Percentiles rank a stretch among this genome's conserved stretches.
Conservation (phyloP, 495 filamentous ascomycete genomes). For the Chaetomium tenue region DNA sequence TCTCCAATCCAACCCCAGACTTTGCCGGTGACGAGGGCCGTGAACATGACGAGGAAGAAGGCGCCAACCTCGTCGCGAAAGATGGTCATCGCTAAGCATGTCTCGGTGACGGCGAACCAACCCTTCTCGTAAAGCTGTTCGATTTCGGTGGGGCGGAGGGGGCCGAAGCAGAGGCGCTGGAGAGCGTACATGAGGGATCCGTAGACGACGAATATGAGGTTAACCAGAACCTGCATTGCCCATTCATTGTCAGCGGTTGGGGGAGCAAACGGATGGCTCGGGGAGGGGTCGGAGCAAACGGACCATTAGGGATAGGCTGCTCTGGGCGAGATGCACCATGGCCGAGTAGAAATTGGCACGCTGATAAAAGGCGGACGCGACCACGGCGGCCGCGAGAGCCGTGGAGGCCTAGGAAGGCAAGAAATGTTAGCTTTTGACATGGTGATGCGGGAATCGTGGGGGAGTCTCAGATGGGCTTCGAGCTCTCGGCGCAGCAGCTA, state of each 20-base stretch:
- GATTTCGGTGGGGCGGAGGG: slow-evolving; percentile 86
- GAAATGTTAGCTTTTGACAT: slow-evolving; percentile 20
- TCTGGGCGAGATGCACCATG: slow-evolving; percentile 92
- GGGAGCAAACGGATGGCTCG: background rate
- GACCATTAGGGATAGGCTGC: slow-evolving; percentile 91
- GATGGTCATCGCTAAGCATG: slow-evolving; percentile 97
- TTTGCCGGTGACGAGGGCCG: slow-evolving; percentile 84
- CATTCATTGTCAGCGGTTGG: slow-evolving; percentile 14
- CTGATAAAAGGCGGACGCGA: slow-evolving; percentile 89
- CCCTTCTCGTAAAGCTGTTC: slow-evolving; percentile 96
- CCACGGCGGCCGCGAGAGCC: slow-evolving; percentile 30
- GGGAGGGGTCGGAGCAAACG: slow-evolving; percentile 14
- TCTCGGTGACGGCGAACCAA: slow-evolving; percentile 97
- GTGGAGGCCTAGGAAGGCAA: slow-evolving; percentile 25
- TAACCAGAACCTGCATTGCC: slow-evolving; percentile 71
- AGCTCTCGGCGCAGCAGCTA: slow-evolving; percentile 3
- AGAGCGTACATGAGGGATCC: slow-evolving; percentile 77
- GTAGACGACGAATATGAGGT: slow-evolving; percentile 75
- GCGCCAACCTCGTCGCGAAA: slow-evolving; percentile 92
- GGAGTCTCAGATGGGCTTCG: background rate
- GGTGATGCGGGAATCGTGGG: background rate
- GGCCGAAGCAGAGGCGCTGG: slow-evolving; percentile 87
- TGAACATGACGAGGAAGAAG: slow-evolving; percentile 95
- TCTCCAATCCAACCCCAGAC: slow-evolving; percentile 98
- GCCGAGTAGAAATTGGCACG: slow-evolving; percentile 96